Evolutionary conservation across 148 eudicot genomes (phyloP).

Genomic region (Arbutus unedo): DNA sequence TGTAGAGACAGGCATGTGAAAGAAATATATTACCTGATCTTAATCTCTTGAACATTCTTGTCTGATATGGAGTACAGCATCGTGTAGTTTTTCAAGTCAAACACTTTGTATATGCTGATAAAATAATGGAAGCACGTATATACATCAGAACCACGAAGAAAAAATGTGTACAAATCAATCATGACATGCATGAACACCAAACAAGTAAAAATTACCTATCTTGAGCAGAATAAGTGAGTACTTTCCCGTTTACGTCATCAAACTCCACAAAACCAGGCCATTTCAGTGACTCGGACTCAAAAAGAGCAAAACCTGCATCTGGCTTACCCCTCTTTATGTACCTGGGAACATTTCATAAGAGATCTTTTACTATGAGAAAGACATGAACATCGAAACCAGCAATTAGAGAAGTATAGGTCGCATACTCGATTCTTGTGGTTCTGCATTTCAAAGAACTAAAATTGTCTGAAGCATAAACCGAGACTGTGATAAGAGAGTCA

Average conservation of each 20-base stretch:
- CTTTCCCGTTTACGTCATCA: slow-evolving; percentile 95
- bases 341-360: slow-evolving; percentile 31
- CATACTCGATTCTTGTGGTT: slow-evolving; percentile 93
- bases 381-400: neutral
- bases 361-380: neutral
- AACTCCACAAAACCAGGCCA: slow-evolving; percentile 99
- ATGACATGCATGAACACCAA: neutral
- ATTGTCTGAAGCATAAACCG: slow-evolving; percentile 92
- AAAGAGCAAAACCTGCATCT: slow-evolving; percentile 92
- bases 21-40: slow-evolving; percentile 60
- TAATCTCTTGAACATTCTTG: slow-evolving; percentile 92
- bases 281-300: slow-evolving; percentile 92
- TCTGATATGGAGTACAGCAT: slow-evolving; percentile 94
- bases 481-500: slow-evolving; percentile 94
- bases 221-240: slow-evolving; percentile 83
- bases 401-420: neutral
- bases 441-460: slow-evolving; percentile 96
- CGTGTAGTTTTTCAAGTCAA: slow-evolving; percentile 87
- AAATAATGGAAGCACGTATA: neutral
- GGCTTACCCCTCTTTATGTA: slow-evolving; percentile 92
- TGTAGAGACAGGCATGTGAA: neutral
- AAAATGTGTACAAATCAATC: neutral
- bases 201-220: slow-evolving; percentile 46
- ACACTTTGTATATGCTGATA: slow-evolving; percentile 79
- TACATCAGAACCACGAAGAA: neutral